Base-by-base conservation (phyloP, 441 rosid genomes). In the Eutrema salsugineum region DNA sequence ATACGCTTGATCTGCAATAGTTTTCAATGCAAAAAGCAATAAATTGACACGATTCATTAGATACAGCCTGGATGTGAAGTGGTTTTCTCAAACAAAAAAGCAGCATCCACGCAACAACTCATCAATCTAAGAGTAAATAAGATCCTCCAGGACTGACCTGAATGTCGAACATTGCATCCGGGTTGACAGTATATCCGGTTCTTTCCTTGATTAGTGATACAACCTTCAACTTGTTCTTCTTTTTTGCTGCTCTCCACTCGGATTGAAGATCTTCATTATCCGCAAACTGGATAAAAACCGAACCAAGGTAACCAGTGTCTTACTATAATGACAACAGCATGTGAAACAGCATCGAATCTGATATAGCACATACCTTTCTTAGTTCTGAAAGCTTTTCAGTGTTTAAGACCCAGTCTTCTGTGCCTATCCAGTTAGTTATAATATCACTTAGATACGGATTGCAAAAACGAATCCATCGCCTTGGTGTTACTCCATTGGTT, bases 401-500 rank as follows among this genome's bases (percentile, higher is more conserved):
- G 38, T 86, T 76, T 49, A 89, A 77, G 75, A 89, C 88, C 99
- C 99, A 94, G 54, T 94, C 97, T 63, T 90, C 91, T 33, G 91
- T 82, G 54, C 96, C 97, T 47, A 79, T 84, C 98, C 98, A 89
- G 35, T 77, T 77, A 4, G 93, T 94, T 66, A 94, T 86, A 60
- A 92, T 84, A 63, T 87, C 80, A 83, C 98, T 94, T 79, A 94
- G 81, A 30, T 79, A 82, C 0, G 93, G 93, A 82, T 94, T 92
- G 81, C 98, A 92, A 80, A 94, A 94, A 15, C 71, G 77, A 33
- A 92, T 88, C 98, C 98, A 94, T 80, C 99, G 87, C 76, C 97
- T 87, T 28, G 99, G 98, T 24, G 99, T 92, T 75, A 94, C 99
- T 68, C 99, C 99, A 58, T 94, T 94, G 72, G 97, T 94, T 78